Base-by-base conservation (phyloP, 2,329 filamentous ascomycete genomes). In the Diaporthe amygdali region DNA sequence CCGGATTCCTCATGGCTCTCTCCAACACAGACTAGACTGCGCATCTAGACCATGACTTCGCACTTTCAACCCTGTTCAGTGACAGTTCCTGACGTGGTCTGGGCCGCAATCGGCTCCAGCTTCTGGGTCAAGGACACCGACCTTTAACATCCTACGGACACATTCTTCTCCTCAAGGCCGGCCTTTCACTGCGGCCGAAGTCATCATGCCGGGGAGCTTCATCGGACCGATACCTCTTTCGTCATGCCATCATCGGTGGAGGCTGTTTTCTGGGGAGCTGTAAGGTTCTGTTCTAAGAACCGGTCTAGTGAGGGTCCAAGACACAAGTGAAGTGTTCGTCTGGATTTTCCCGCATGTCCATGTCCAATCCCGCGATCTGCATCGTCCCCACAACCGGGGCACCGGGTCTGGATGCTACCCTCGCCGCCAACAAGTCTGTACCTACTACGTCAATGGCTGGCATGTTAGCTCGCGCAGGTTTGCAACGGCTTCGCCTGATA, bases 231-330 rank as follows among this genome's bases (percentile, higher is more conserved):
- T 63, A 32, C 27, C 39, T 30, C 39, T n/a, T 27, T 63, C 56
- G 30, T 27, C 59, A 64, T 64, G 59, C 25, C 59, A 64, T 64
- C 59, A 64, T 49, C 59, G n/a, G 59, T 44, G 59, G 44, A 64
- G 44, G 59, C 30, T 27, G 59, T 25, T 30, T 64, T n/a, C n/a
- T 49, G 59, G 44, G 17, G 41, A 49, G 20, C 59, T 47, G 56
- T 39, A 63, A 47, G 56, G 46, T 47, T 47, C 7, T 47, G 30
- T 34, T 32, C 20, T 27, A 49, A 64, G 41, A 47, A 14, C n/a
- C 44, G n/a, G 59, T 64, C 59, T 64, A 49, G 59, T 37, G 44
- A 64, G 39, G 59, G 7, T 30, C 59, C 41, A 47, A 47, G 59
- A 30, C 30, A 25, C 59, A 63, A 47, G 41, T 47, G 41, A 63